These are phyloP conservation scores for Spergularia azorica DNA, from an alignment of 179 eudicot species.

Conservation along the genomic window DNA sequence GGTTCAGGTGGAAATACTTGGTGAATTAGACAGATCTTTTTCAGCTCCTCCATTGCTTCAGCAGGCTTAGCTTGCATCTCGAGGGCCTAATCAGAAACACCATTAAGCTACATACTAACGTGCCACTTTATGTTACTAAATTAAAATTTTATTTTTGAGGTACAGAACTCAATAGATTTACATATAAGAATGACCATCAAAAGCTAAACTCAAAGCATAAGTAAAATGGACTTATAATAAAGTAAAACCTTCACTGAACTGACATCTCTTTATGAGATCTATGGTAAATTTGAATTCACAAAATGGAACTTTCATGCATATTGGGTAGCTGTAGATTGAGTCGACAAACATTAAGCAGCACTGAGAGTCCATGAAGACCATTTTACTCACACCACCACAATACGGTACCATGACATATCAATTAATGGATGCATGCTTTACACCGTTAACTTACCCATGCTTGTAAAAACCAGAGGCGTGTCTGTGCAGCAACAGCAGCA, in stretches of 20 bases:
- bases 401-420: background rate
- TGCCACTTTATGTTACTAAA: too few species aligned
- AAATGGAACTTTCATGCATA: background rate
- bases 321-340: background rate
- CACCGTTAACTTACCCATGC: constrained; percentile 74
- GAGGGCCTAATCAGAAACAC: constrained; percentile 60
- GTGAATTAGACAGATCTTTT: constrained; percentile 74
- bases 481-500: constrained; percentile 93
- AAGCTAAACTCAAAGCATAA: too few species aligned
- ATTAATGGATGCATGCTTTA: background rate
- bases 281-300: background rate
- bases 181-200: background rate
- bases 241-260: background rate
- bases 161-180: background rate
- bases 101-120: background rate
- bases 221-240: background rate
- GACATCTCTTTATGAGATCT: too few species aligned
- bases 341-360: background rate
- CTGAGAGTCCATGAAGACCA: background rate
- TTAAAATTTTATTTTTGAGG: background rate
- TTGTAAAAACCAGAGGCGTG: constrained; percentile 81
- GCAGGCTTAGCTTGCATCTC: constrained; percentile 83
- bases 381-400: too few species aligned
- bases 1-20: constrained; percentile 82
- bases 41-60: constrained; percentile 70